Evolutionary conservation across 116 monocot genomes (phyloP), one percentile per base, ranked within the genome.

Genomic region (Iris pallida): DNA sequence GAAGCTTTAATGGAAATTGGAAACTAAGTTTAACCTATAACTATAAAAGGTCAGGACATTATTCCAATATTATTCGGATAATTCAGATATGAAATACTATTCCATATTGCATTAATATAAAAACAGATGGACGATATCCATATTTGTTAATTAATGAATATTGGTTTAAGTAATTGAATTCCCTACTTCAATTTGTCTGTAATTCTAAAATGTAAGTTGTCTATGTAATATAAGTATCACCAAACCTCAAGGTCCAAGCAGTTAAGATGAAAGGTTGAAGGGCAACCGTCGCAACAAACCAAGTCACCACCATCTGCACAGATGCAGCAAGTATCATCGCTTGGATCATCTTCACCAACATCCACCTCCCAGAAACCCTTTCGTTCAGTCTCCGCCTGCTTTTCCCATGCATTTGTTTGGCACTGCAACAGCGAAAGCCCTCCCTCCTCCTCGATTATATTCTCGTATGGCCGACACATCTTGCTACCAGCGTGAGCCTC

Each of bases 301-400:
- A 98, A 77, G 64, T 92, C 83, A n/a, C 97, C 97, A 55, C 97
- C 93, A 80, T 99, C 98, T 69, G 86, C 98, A 90, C 98, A 99
- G 57, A 99, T 86, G 58, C 80, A 81, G 70, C 98, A 99, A 3
- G 90, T 99, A 83, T 99, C 98, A 90, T 99, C 98, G 82, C 86
- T 81, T 19, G 90, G 90, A 45, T 99, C 93, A 75, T 81, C 87
- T 17, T 71, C 85, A 46, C 61, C 72, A 70, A 73, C 56, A 49
- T 77, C 72, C 46, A 84, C 69, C 60, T 30, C 59, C 65, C 64
- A 63, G 51, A 90, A 84, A 60, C 75, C 77, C 56, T 67, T 55
- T 16, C 61, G 64, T 52, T 72, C 76, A 59, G 80, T 61, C 59
- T 87, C 66, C 7, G 77, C 67, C 68, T 86, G 84, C 53, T 75